Evolutionary conservation across 129 eudicot species (phyloP), one percentile per base, ranked within the genome.

Genomic region (Chrysanthemum makinoi): DNA sequence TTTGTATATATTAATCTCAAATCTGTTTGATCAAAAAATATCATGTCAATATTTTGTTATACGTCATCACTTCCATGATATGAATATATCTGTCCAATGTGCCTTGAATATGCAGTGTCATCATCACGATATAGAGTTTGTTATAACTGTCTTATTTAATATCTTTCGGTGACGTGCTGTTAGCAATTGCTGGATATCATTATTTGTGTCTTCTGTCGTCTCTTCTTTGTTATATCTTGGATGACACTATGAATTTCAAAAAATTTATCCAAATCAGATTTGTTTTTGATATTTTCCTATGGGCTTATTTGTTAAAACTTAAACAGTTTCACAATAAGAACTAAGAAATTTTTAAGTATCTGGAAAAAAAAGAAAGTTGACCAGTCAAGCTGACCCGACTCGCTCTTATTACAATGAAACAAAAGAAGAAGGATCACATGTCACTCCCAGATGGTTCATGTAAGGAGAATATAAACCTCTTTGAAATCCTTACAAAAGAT

Each of bases 391-490:
- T 39, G 46, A 39, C 46, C 50, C 58, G 72, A 74, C 55, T 64
- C 65, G 64, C 65, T 52, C 54, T n/a, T 54, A 65, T 66, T 49
- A 65, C 49, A 52, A 39, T 54, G 66, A 66, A 55, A 75, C 58
- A 64, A 39, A 64, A 51, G 43, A 53, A 66, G 19, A 54, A 43
- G 15, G 43, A 58, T 47, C 61, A 67, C 80, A 66, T 75, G 66
- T 44, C 33, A 22, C 39, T 33, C 13, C 39, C 61, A 26, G 48
- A 50, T 30, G 58, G 55, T 50, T 30, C 74, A 61, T 28, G 69
- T 80, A n/a, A 62, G 24, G 72, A 61, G 65, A 56, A 75, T 56
- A 22, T 26, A 22, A 75, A 55, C 72, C 57, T 54, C 72, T 56
- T 67, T 35, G 30, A 48, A 66, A 20, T 15, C 59, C 35, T n/a